A percentile compares a stretch with the other conserved stretches of the same genome.
phyloP scores from a whole-genome alignment of 306 rosid species.

The Dalbergia oliveri region DNA sequence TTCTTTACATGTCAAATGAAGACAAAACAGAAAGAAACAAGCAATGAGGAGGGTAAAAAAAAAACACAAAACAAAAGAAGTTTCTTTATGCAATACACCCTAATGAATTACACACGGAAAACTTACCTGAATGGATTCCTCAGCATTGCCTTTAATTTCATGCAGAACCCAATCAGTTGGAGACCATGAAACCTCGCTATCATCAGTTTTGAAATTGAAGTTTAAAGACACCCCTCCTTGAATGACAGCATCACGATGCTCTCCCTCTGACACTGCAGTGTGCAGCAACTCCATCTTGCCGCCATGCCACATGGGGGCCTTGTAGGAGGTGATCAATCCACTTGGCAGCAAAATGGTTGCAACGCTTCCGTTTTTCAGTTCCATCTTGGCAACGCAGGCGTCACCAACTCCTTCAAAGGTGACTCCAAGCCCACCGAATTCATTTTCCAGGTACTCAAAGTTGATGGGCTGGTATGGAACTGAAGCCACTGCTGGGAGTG shows the following conservation, averaged over 20 bases:
- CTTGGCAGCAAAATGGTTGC: slow-evolving; percentile 78
- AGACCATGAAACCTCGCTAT: slow-evolving; percentile 55
- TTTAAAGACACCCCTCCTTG: slow-evolving; percentile 81
- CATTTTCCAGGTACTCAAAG: slow-evolving; percentile 71
- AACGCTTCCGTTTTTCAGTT: slow-evolving; percentile 72
- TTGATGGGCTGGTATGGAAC: slow-evolving; percentile 73
- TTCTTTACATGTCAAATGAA: slow-evolving; percentile 11
- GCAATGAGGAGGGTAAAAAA: background rate
- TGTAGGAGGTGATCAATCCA: slow-evolving; percentile 84
- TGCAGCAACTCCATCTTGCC: slow-evolving; percentile 80
- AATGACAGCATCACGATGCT: slow-evolving; percentile 53
- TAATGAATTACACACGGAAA: slow-evolving; percentile 8
- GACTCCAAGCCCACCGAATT: slow-evolving; percentile 89
- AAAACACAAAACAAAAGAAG: background rate
- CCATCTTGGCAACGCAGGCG: slow-evolving; percentile 68
- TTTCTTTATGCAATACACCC: background rate
- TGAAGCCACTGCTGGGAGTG: slow-evolving; percentile 66
- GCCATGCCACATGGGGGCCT: slow-evolving; percentile 93
- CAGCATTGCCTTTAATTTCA: slow-evolving; percentile 61
- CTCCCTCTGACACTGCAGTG: slow-evolving; percentile 66
- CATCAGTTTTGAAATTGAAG: slow-evolving; percentile 48
- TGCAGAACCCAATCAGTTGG: slow-evolving; percentile 75
- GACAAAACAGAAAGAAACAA: background rate
- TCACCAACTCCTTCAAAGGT: slow-evolving; percentile 76
- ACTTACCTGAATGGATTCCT: slow-evolving; percentile 73